phyloP scores from a whole-genome alignment of 306 rosid genomes.

The Trichosanthes truncata region DNA sequence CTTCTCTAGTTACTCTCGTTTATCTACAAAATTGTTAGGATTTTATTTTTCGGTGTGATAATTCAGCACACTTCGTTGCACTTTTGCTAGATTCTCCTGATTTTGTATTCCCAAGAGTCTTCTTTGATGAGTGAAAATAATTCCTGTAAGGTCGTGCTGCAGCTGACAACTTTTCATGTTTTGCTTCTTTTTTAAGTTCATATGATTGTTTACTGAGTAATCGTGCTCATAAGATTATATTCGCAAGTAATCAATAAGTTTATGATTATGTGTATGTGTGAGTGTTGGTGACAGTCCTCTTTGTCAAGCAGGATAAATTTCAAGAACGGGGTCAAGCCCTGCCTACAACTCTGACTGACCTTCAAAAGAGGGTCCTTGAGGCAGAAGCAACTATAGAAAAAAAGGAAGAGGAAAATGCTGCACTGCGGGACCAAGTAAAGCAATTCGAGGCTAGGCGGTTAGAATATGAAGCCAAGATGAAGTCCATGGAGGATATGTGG shows the following conservation, averaged over 20 bases:
- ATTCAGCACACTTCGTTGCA: not conserved
- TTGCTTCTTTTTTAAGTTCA: not conserved
- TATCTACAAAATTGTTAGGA: not conserved
- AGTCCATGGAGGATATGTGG: slow-evolving; percentile 90
- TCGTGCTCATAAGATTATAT: not conserved
- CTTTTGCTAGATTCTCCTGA: not conserved
- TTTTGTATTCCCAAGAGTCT: not conserved
- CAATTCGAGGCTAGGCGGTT: slow-evolving; percentile 73
- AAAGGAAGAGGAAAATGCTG: slow-evolving; percentile 80
- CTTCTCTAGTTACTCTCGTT: not conserved
- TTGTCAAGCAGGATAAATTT: slow-evolving; percentile 23
- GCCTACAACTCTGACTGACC: slow-evolving; percentile 50
- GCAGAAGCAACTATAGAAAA: slow-evolving; percentile 72
- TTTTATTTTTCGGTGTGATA: not conserved
- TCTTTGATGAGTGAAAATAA: not conserved
- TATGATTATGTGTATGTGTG: not conserved
- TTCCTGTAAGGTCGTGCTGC: not conserved
- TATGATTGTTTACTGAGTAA: not conserved
- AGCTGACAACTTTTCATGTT: not conserved
- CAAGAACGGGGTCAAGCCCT: slow-evolving; percentile 30
- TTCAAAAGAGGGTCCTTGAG: slow-evolving; percentile 56
- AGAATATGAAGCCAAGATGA: slow-evolving; percentile 89
- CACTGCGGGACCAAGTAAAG: slow-evolving; percentile 60
- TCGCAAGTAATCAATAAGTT: not conserved
- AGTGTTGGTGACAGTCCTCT: not conserved